These are phyloP conservation scores for Cucurbita maxima DNA, from an alignment of 306 rosid genomes.

Conservation along the genomic window DNA sequence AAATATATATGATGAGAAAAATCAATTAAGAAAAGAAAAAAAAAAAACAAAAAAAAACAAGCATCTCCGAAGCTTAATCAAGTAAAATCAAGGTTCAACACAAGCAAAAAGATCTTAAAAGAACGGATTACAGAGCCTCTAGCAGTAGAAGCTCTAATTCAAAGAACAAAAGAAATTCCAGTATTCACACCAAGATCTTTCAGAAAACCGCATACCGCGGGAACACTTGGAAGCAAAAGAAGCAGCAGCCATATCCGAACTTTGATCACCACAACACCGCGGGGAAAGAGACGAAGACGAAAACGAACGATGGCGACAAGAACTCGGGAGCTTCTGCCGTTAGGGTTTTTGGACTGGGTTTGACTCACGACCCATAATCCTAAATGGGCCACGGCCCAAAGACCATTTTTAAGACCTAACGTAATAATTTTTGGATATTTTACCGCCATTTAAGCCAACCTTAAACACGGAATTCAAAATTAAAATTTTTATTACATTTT, in stretches of 20 bases:
- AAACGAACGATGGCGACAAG: background rate
- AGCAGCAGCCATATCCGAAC: constrained; percentile 16
- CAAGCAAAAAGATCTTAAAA: background rate
- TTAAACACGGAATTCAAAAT: no score
- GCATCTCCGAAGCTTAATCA: background rate
- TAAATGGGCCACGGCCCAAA: background rate
- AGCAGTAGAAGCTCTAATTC: background rate
- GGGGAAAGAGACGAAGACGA: background rate
- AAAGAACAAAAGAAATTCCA: background rate
- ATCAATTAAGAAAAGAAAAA: background rate
- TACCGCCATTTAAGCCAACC: background rate
- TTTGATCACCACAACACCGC: background rate
- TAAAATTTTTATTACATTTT: no score
- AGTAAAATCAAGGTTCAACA: background rate
- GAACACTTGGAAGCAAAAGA: constrained; percentile 18
- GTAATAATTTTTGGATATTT: background rate
- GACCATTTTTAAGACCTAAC: background rate
- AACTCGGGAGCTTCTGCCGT: background rate
- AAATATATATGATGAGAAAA: background rate
- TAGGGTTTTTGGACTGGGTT: background rate
- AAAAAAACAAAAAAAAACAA: background rate
- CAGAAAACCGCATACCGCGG: constrained; percentile 11
- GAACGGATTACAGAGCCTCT: no score
- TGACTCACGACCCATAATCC: background rate
- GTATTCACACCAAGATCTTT: background rate